A percentile compares a stretch with the other conserved stretches of the same genome.
Evolutionary conservation across 345 rosid species (phyloP).

Genomic region (Hibiscus trionum): DNA sequence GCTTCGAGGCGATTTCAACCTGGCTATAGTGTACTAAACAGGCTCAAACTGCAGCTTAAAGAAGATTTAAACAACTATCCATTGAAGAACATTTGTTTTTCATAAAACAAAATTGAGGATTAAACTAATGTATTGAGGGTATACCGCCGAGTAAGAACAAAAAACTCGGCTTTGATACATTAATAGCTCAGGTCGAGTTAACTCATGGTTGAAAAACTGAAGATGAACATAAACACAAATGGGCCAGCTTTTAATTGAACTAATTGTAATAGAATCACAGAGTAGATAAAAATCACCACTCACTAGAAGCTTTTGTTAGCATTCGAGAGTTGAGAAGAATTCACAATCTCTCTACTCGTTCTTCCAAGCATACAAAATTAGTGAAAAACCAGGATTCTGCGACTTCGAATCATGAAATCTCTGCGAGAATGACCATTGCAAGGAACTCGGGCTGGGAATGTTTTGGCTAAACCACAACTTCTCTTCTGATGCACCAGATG

Average conservation of each 20-base stretch:
- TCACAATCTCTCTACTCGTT: slow-evolving; percentile 49
- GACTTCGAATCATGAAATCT: slow-evolving; percentile 52
- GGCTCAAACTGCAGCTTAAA: slow-evolving; percentile 4
- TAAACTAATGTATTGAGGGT: slow-evolving; percentile 15
- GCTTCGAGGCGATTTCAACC: slow-evolving; percentile 1
- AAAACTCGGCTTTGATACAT: slow-evolving; percentile 27
- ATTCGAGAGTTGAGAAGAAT: slow-evolving; percentile 23
- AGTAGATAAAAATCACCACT: slow-evolving; percentile 37
- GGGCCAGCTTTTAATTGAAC: slow-evolving; percentile 22
- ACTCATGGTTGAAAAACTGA: slow-evolving; percentile 16
- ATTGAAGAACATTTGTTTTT: not conserved
- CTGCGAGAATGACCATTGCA: slow-evolving; percentile 56
- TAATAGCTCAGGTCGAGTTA: slow-evolving; percentile 25
- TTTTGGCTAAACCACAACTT: slow-evolving; percentile 59
- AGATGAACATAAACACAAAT: slow-evolving; percentile 13
- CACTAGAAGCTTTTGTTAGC: slow-evolving; percentile 41
- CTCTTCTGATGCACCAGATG: slow-evolving; percentile 68
- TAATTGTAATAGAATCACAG: slow-evolving; percentile 34
- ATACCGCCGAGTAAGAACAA: slow-evolving; percentile 20
- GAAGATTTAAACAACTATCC: slow-evolving; percentile 4
- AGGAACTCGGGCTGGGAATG: slow-evolving; percentile 36
- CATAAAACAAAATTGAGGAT: slow-evolving; percentile 3
- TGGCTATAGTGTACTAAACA: not conserved
- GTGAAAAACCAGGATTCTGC: slow-evolving; percentile 64
- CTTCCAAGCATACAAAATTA: slow-evolving; percentile 89